Conservation (phyloP, 1,284 basidiomycete genomes). For the Tilletia caries region DNA sequence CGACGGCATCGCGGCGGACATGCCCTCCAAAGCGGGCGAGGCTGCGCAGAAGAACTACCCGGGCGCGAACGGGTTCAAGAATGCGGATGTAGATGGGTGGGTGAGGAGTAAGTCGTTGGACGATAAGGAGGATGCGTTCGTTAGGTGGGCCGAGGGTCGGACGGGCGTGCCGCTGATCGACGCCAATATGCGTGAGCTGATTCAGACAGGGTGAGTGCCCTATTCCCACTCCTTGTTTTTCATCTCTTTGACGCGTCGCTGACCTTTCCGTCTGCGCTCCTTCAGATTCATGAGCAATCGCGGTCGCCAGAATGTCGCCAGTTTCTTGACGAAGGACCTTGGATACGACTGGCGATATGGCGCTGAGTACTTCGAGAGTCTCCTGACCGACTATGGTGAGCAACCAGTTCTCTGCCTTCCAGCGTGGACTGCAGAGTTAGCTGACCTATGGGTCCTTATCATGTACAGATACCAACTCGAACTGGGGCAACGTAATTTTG, state of each 20-base stretch:
- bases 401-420: constrained; percentile 24
- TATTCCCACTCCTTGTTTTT: too few species aligned
- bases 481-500: constrained; percentile 9
- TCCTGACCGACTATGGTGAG: constrained; percentile 40
- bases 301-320: constrained; percentile 42
- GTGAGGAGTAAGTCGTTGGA: constrained; percentile 21
- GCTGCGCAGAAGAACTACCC: constrained; percentile 19
- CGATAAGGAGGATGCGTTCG: constrained; percentile 30
- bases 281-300: constrained; percentile 60
- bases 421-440: too few species aligned
- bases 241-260: not conserved
- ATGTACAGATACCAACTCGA: not conserved
- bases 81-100: constrained; percentile 30
- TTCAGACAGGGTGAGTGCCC: constrained; percentile 33
- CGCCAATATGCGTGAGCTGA: constrained; percentile 43
- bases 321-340: constrained; percentile 42
- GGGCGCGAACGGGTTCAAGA: not conserved
- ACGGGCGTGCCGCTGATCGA: constrained; percentile 47
- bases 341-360: constrained; percentile 42
- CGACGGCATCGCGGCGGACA: constrained; percentile 34
- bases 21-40: constrained; percentile 27
- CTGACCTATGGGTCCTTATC: too few species aligned
- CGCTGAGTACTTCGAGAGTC: constrained; percentile 41
- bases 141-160: constrained; percentile 29
- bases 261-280: not conserved